phyloP scores from a whole-genome alignment of 1,284 basidiomycete species.

The Albatrellus sp. region DNA sequence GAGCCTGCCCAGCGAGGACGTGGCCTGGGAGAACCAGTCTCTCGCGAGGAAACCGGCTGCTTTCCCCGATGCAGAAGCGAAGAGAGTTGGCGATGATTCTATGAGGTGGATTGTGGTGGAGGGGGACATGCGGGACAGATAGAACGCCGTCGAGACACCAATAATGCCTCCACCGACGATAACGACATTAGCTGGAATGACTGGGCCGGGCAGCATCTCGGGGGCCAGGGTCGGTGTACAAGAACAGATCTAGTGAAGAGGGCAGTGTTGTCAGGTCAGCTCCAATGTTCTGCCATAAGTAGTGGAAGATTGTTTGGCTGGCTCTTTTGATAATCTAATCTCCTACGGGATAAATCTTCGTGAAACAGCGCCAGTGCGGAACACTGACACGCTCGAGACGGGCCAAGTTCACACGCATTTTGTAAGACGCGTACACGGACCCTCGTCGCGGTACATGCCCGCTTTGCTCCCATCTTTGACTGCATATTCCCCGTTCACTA shows the following conservation, averaged over 20 bases:
- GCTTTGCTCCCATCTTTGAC: too few species aligned
- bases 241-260: neutral
- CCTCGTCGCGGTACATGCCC: too few species aligned
- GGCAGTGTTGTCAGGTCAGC: neutral
- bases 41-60: conserved; percentile 54
- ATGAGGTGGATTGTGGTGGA: conserved; percentile 21
- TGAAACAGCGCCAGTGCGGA: too few species aligned
- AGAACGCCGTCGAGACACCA: conserved; percentile 41
- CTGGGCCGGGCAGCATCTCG: too few species aligned
- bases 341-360: too few species aligned
- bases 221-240: neutral
- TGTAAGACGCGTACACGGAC: too few species aligned
- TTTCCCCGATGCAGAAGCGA: conserved; percentile 43
- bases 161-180: conserved; percentile 44
- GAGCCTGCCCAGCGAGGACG: conserved; percentile 37
- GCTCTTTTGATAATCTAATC: too few species aligned
- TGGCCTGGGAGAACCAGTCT: conserved; percentile 47
- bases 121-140: conserved; percentile 19
- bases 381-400: too few species aligned
- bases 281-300: too few species aligned
- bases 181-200: conserved; percentile 11
- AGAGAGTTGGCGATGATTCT: conserved; percentile 22
- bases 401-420: too few species aligned
- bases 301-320: too few species aligned
- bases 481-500: neutral